Evolutionary conservation across 1,284 basidiomycete genomes (phyloP), one percentile per base, ranked within the genome.

Genomic region (Ceratobasidium papillatum): DNA sequence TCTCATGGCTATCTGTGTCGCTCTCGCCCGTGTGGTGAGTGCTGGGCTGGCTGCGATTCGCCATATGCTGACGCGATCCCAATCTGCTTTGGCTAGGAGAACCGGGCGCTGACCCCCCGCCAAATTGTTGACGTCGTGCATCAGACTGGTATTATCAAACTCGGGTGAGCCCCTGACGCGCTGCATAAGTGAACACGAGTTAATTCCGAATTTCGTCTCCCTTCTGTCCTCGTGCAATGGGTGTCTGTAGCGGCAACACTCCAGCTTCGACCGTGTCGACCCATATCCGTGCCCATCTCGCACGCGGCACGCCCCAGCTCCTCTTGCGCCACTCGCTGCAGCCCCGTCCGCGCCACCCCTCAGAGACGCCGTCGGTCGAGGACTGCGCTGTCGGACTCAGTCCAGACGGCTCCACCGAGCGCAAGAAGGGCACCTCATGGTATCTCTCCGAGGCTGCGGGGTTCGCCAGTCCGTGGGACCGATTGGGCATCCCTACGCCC

Each of bases 401-500:
- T 56, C 38, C 68, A 58, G 68, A 71, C 68, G 68, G 68, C 34
- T 59, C 68, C 27, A 19, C 54, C 54, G 68, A 71, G 43, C 68
- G 68, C 56, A 71, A 71, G 45, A 71, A 71, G 68, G 68, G 68
- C 52, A 71, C 68, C 38, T 54, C 68, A 61, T 71, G 68, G 68
- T 71, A 71, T 43, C 68, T 71, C 54, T 71, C 68, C 56, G 68
- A 71, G 68, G 68, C 54, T 25, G 68, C 68, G 41, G 68, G 68
- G 27, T 71, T 71, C 56, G 54, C 34, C 30, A 71, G 68, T 61
- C 68, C 68, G 56, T 71, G 68, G 68, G 68, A 71, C 22, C 36
- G 68, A 71, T 61, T 71, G 68, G 56, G 68, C 56, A 71, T 71
- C 68, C 68, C 68, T 71, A 71, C 54, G 68, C 68, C 68, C 68